A percentile compares a stretch with the other conserved stretches of the same genome.
These are phyloP conservation scores for Aspergillus sojae DNA, from an alignment of 2,329 filamentous ascomycete genomes.

Conservation along the genomic window DNA sequence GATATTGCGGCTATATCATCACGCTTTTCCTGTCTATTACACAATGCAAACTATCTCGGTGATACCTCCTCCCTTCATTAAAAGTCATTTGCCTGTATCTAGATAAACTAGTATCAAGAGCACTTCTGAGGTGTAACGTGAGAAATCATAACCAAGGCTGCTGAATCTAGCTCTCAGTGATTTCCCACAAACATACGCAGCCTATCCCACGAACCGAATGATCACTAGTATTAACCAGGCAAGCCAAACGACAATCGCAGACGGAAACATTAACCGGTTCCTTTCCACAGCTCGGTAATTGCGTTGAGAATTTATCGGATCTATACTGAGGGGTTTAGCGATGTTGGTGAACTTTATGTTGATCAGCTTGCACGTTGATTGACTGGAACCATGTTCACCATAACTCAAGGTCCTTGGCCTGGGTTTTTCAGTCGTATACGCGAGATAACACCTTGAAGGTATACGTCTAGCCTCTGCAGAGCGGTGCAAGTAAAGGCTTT, in stretches of 20 bases:
- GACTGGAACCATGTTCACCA: background rate
- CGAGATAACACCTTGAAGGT: background rate
- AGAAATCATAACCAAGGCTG: background rate
- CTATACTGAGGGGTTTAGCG: background rate
- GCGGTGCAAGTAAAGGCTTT: background rate
- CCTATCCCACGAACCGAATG: background rate
- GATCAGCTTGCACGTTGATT: background rate
- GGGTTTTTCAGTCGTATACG: background rate
- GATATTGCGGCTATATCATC: background rate
- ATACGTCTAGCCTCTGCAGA: background rate
- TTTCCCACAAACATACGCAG: background rate
- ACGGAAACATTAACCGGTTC: background rate
- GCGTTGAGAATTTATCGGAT: no score
- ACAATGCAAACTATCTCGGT: background rate
- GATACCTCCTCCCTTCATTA: background rate
- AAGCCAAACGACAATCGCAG: background rate
- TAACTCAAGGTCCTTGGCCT: background rate
- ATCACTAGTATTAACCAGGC: background rate
- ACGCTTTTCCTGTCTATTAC: background rate
- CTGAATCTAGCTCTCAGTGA: background rate
- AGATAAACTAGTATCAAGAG: accelerated
- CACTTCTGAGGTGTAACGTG: background rate
- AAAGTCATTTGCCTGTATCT: background rate
- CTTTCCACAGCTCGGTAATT: background rate
- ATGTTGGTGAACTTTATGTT: background rate